phyloP scores from a whole-genome alignment of 225 moss, liverwort and hornwort genomes.

The Asterella californica region DNA sequence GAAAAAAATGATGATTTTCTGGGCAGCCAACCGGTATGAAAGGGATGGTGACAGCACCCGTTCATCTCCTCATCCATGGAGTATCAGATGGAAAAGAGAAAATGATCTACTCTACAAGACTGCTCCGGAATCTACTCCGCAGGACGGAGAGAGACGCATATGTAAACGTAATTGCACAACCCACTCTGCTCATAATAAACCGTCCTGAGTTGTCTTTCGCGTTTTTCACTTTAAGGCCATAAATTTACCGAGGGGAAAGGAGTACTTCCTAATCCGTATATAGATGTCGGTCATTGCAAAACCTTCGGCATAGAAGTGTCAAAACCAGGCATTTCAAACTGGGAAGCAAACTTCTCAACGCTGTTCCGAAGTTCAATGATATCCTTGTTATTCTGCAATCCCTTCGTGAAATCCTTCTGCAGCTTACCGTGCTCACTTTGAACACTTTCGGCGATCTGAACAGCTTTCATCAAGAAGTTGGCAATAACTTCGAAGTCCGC shows the following conservation, averaged over 20 bases:
- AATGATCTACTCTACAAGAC: slow-evolving; percentile 4
- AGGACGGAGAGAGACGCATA: background rate
- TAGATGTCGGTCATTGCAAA: background rate
- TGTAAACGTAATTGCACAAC: background rate
- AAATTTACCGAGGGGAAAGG: background rate
- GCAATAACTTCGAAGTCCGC: slow-evolving; percentile 57
- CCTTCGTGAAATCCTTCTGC: slow-evolving; percentile 55
- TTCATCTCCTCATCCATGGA: background rate
- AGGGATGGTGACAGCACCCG: slow-evolving; percentile 1
- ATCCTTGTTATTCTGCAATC: slow-evolving; percentile 48
- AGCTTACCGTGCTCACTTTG: slow-evolving; percentile 61
- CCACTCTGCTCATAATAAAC: background rate
- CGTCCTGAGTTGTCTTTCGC: background rate
- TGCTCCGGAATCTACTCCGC: background rate
- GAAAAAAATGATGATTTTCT: slow-evolving; percentile 2
- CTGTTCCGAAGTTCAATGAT: slow-evolving; percentile 55
- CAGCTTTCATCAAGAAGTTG: slow-evolving; percentile 60
- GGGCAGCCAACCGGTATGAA: slow-evolving; percentile 15
- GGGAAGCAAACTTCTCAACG: slow-evolving; percentile 74
- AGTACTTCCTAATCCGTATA: background rate
- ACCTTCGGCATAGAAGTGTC: slow-evolving; percentile 40
- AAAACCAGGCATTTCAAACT: slow-evolving; percentile 93
- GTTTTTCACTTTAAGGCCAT: background rate
- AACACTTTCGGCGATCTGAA: slow-evolving; percentile 55
- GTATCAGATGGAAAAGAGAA: background rate